Evolutionary conservation across 495 filamentous ascomycete genomes (phyloP).

Genomic region (Aspergillus conjunctus): DNA sequence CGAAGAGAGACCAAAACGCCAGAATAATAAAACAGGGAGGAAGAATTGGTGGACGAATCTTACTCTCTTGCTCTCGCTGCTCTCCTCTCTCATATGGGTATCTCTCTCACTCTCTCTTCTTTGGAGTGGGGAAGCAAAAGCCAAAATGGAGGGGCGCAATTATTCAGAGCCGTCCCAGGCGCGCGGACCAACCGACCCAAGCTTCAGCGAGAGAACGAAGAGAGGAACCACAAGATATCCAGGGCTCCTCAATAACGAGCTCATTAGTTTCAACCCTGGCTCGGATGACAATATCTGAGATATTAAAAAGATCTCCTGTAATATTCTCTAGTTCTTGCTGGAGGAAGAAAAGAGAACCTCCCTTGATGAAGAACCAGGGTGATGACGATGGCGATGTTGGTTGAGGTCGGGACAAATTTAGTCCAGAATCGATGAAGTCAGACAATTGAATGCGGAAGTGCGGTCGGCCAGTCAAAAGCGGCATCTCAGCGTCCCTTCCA

Average conservation of each 20-base stretch:
- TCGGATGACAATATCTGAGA: background rate
- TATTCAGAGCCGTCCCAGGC: constrained; percentile 14
- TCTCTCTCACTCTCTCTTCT: constrained; percentile 1
- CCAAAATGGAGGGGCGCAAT: constrained; percentile 9
- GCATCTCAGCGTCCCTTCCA: constrained; percentile 3
- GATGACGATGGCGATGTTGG: constrained; percentile 20
- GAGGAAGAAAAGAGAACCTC: background rate
- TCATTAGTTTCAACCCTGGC: constrained; percentile 21
- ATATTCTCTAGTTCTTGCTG: constrained; percentile 1
- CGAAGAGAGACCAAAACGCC: background rate
- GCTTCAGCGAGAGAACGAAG: constrained; percentile 10
- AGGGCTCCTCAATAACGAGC: constrained; percentile 31
- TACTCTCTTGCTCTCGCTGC: constrained; percentile 1
- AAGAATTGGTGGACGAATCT: constrained; percentile 1
- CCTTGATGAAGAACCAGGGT: constrained; percentile 11
- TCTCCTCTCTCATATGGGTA: constrained; percentile 2
- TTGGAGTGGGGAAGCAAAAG: constrained; percentile 12
- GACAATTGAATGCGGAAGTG: constrained; percentile 4
- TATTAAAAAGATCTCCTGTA: background rate
- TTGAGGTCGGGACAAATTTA: constrained; percentile 17
- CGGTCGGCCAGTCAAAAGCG: constrained; percentile 20
- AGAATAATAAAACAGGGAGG: background rate
- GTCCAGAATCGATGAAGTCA: constrained; percentile 27
- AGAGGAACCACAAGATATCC: constrained; percentile 13
- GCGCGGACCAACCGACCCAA: constrained; percentile 27